These are phyloP conservation scores for Psophocarpus tetragonolobus DNA, from an alignment of 306 rosid genomes.

Conservation along the genomic window DNA sequence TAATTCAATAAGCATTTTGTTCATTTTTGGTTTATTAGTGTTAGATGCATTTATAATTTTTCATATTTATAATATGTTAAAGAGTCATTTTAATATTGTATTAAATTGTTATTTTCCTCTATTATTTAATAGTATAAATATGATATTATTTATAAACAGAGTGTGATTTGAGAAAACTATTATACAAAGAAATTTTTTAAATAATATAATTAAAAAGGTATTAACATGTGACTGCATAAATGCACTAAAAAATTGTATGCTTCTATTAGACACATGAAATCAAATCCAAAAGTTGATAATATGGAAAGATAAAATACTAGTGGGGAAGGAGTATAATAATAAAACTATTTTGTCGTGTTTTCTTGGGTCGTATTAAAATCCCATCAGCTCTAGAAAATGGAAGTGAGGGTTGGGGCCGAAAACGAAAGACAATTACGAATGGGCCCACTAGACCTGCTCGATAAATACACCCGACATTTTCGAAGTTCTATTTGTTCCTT, in stretches of 20 bases:
- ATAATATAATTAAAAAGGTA: not conserved
- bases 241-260: not conserved
- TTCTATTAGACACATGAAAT: not conserved
- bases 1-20: no score
- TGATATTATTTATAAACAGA: not conserved
- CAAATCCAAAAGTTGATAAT: not conserved
- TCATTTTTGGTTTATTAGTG: no score
- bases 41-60: no score
- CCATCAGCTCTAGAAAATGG: not conserved
- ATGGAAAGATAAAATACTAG: not conserved
- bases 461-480: not conserved
- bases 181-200: not conserved
- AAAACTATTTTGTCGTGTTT: not conserved
- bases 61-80: no score
- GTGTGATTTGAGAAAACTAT: not conserved
- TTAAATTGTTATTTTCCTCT: no score
- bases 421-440: not conserved
- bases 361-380: not conserved
- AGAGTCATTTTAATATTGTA: no score
- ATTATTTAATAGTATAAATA: not conserved
- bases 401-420: not conserved
- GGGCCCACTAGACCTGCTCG: slow-evolving; percentile 25
- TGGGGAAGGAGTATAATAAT: not conserved
- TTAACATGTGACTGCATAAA: not conserved
- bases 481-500: not conserved